These are phyloP conservation scores for Populus davidiana DNA, from an alignment of 345 rosid genomes.

Conservation along the genomic window DNA sequence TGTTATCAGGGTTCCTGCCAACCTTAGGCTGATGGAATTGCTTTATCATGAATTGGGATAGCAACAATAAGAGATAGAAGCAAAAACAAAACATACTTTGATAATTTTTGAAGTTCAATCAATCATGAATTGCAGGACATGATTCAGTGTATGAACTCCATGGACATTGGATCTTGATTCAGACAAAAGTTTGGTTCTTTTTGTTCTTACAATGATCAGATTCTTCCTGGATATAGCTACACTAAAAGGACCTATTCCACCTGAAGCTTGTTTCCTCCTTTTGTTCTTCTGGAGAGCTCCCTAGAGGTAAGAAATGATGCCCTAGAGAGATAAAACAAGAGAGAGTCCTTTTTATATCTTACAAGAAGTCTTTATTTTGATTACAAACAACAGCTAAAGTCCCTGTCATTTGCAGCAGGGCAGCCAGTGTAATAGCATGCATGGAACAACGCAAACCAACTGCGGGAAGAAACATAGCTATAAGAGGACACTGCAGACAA, in stretches of 20 bases:
- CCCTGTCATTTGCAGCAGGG: neutral
- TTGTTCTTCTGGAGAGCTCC: conserved; percentile 8
- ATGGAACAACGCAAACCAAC: conserved; percentile 2
- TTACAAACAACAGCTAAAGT: conserved; percentile 5
- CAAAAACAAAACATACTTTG: too few species aligned
- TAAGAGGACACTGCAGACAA: conserved; percentile 4
- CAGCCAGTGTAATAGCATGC: conserved; percentile 9
- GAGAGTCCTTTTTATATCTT: neutral
- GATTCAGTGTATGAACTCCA: too few species aligned
- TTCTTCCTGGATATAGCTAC: too few species aligned
- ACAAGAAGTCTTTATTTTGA: neutral
- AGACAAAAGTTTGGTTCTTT: too few species aligned
- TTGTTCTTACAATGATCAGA: too few species aligned
- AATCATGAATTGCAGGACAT: too few species aligned
- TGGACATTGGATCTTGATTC: too few species aligned
- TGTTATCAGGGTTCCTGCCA: too few species aligned
- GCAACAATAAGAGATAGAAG: too few species aligned
- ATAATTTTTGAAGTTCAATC: too few species aligned
- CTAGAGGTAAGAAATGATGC: conserved; percentile 21
- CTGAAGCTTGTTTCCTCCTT: conserved; percentile 4
- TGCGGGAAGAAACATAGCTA: conserved; percentile 30
- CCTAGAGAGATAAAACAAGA: conserved; percentile 23
- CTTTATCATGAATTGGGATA: too few species aligned
- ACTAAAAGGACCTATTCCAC: neutral
- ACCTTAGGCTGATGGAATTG: too few species aligned